Evolutionary conservation across 306 rosid genomes (phyloP), one percentile per base, ranked within the genome.

Genomic region (Casuarina equisetifolia): DNA sequence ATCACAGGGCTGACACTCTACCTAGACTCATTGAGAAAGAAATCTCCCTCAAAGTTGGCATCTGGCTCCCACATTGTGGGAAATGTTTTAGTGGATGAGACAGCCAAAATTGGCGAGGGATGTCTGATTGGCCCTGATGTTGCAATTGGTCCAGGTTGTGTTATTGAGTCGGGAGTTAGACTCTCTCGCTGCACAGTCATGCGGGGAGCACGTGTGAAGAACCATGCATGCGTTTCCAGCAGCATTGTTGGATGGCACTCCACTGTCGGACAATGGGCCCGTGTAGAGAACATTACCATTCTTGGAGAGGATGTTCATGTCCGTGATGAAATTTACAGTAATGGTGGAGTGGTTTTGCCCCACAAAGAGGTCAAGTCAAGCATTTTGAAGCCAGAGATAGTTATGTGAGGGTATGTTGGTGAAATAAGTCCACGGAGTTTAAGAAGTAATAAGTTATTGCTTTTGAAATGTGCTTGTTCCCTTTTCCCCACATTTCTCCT

Each of bases 111-210:
- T 74, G 99, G 98, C 0, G 99, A 95, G 83, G 99, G 99, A 16
- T 95, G 99, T 83, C 91, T 95, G 85, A 92, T 95, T 69, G 99
- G 99, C 51, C 99, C 99, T 1, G 99, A 95, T 80, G 99, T 95
- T 57, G 99, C 99, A 32, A 89, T 95, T 38, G 99, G 99, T 66
- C 99, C 99, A 0, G 96, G 97, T 64, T 95, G 98, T 45, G 76
- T 84, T 12, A 84, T 95, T 7, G 98, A 95, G 88, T 84, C 97
- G 0, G 98, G 98, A 71, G 98, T 95, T 70, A 86, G 98, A 81
- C 93, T 95, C 69, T 95, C 98, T 44, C 90, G 96, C 81, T 91
- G 98, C 82, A 95, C 98, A 0, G 83, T 95, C 13, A 95, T 95
- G 98, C 97, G 92, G 0, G 98, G 98, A 52, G 97, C 80, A 54